Conservation (phyloP, 2,329 filamentous ascomycete genomes). For the Aspergillus sp. region DNA sequence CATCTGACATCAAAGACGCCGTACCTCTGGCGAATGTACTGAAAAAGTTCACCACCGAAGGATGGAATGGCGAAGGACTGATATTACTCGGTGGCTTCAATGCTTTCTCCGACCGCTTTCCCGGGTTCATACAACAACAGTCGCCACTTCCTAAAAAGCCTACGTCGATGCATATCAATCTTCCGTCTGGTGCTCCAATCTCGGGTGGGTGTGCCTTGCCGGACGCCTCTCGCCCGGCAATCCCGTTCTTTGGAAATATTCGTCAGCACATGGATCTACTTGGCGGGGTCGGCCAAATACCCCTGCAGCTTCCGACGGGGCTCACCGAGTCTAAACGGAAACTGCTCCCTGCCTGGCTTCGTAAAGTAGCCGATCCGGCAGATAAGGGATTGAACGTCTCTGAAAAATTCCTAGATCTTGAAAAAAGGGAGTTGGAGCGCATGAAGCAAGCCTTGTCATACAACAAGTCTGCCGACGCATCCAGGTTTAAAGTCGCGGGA, state of each 20-base stretch:
- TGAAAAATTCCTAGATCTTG: slow-evolving; percentile 79
- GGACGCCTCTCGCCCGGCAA: slow-evolving; percentile 61
- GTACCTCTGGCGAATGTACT: slow-evolving; percentile 79
- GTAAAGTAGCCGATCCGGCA: slow-evolving; percentile 61
- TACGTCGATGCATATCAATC: slow-evolving; percentile 52
- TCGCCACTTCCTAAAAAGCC: slow-evolving; percentile 39
- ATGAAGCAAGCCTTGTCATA: slow-evolving; percentile 79
- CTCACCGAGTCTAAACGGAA: slow-evolving; percentile 50
- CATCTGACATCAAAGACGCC: slow-evolving; percentile 77
- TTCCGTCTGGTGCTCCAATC: slow-evolving; percentile 68
- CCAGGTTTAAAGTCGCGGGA: slow-evolving; percentile 73
- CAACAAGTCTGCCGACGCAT: slow-evolving; percentile 55
- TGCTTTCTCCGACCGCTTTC: slow-evolving; percentile 67
- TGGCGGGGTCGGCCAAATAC: slow-evolving; percentile 82
- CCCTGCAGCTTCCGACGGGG: slow-evolving; percentile 58
- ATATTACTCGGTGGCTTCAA: slow-evolving; percentile 82
- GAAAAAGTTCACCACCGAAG: slow-evolving; percentile 87
- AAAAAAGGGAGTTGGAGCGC: slow-evolving; percentile 81
- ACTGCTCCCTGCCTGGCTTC: slow-evolving; percentile 74
- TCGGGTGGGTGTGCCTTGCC: slow-evolving; percentile 87
- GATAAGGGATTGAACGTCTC: slow-evolving; percentile 80
- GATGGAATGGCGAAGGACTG: slow-evolving; percentile 70
- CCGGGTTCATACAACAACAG: slow-evolving; percentile 44
- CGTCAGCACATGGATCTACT: slow-evolving; percentile 94
- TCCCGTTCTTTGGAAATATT: slow-evolving; percentile 95